A percentile compares a stretch with the other conserved stretches of the same genome.
Conservation (phyloP, 768 basidiomycete genomes). For the Chalciporus piperatus region DNA sequence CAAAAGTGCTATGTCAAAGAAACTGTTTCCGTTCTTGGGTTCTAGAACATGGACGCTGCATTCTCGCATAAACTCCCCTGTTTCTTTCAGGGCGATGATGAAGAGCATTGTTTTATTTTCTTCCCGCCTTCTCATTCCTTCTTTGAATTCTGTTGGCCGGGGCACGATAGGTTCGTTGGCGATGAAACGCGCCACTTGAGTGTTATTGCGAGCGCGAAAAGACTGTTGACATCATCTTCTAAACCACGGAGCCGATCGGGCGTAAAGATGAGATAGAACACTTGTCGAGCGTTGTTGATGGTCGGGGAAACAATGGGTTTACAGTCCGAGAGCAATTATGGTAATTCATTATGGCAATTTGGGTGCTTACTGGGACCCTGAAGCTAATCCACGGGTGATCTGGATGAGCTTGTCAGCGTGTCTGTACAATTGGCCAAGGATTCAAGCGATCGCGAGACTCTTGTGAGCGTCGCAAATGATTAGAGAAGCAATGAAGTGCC, state of each 20-base stretch:
- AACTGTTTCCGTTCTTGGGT: constrained; percentile 27
- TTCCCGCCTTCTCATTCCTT: constrained; percentile 11
- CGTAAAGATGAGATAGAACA: constrained; percentile 15
- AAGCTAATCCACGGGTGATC: no score
- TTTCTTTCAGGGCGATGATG: constrained; percentile 21
- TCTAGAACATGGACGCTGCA: constrained; percentile 12
- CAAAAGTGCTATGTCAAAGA: constrained; percentile 23
- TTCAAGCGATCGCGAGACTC: neutral
- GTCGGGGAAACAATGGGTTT: no score
- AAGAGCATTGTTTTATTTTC: constrained; percentile 17
- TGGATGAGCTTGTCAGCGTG: neutral
- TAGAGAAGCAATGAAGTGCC: constrained; percentile 17
- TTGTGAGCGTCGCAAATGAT: neutral
- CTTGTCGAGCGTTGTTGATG: no score
- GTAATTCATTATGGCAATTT: no score
- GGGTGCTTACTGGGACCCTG: no score
- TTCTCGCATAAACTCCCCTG: constrained; percentile 20
- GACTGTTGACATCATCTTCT: constrained; percentile 14
- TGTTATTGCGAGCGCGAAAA: constrained; percentile 24
- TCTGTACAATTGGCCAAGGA: neutral
- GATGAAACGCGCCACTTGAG: constrained; percentile 16
- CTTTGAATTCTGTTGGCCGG: constrained; percentile 12
- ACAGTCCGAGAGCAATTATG: no score
- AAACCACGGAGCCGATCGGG: constrained; percentile 25
- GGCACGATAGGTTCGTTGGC: constrained; percentile 21